Evolutionary conservation across 441 rosid genomes (phyloP), one percentile per base, ranked within the genome.

Genomic region (Hura crepitans): DNA sequence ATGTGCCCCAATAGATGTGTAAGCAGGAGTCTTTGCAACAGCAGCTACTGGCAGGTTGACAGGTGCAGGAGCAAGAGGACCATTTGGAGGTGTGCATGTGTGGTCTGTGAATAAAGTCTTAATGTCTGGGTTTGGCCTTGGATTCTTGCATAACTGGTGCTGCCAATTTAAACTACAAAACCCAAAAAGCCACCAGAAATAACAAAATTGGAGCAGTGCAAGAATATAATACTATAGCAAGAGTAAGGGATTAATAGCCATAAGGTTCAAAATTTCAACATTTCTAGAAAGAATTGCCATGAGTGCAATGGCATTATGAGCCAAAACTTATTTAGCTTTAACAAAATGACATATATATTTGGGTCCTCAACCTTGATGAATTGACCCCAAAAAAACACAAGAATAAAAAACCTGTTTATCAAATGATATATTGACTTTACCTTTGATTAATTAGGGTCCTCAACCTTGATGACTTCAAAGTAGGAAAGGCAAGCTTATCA

Each of bases 371-470:
- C n/a, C n/a, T n/a, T n/a, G n/a, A n/a, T n/a, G n/a, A n/a, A n/a
- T n/a, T n/a, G n/a, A n/a, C n/a, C n/a, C n/a, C n/a, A n/a, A n/a
- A n/a, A n/a, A n/a, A n/a, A n/a, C n/a, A n/a, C n/a, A n/a, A 66
- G 10, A 50, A 64, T 22, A 18, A 22, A 68, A 65, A 58, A 10
- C 9, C 18, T 42, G 17, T 14, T 30, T 55, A 71, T 54, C 50
- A 60, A 30, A 25, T 61, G 37, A 5, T 23, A 33, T 25, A 61
- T 23, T 47, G 43, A 61, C 54, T 56, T 70, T 77, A 90, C 98
- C 98, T 93, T 77, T 93, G 98, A 81, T 91, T 89, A 68, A 93
- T 93, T 68, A 93, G 81, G 74, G 97, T 89, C 81, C 97, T 80
- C 86, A 93, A 76, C 78, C 98, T 86, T 5, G 98, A 93, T 68